A percentile compares a stretch with the other conserved stretches of the same genome.
phyloP scores from a whole-genome alignment of 176 grass and related monocot genomes.

The Ensete glaucum region DNA sequence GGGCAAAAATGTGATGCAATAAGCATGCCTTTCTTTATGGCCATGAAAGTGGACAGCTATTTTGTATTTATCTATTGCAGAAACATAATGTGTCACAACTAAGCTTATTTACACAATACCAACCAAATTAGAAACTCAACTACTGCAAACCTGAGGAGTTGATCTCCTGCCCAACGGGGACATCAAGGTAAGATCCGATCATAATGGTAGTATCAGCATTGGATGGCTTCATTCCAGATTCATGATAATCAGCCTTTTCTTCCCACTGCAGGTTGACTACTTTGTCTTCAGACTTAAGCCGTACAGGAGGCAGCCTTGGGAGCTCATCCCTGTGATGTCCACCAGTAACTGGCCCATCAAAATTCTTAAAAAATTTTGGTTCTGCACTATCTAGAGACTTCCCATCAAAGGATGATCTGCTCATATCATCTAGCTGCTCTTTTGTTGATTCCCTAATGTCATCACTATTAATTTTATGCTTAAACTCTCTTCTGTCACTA shows the following conservation, averaged over 20 bases:
- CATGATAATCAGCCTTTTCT: conserved; percentile 58
- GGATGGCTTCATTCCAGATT: conserved; percentile 48
- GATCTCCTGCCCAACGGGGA: conserved; percentile 87
- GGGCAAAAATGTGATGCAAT: not conserved
- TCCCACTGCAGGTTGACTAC: conserved; percentile 89
- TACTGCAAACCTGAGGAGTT: conserved; percentile 61
- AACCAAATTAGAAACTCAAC: not conserved
- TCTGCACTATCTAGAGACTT: conserved; percentile 35
- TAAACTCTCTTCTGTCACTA: not conserved
- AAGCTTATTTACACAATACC: not conserved
- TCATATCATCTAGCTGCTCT: not conserved
- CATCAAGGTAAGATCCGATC: conserved; percentile 94
- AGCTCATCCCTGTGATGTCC: conserved; percentile 56
- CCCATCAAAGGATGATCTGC: conserved; percentile 1
- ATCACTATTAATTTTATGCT: not conserved
- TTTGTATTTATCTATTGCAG: not conserved
- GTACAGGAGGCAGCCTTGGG: conserved; percentile 82
- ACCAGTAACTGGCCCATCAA: conserved; percentile 49
- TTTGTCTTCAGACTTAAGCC: conserved; percentile 90
- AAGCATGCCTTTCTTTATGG: not conserved
- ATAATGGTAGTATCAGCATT: conserved; percentile 69
- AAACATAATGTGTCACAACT: not conserved
- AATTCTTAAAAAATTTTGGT: conserved; percentile 39
- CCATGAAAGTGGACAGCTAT: not conserved
- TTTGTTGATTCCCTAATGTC: not conserved